A percentile compares a stretch with the other conserved stretches of the same genome.
phyloP scores from a whole-genome alignment of 2,329 filamentous ascomycete genomes.

The Taxawa tesnikishii region DNA sequence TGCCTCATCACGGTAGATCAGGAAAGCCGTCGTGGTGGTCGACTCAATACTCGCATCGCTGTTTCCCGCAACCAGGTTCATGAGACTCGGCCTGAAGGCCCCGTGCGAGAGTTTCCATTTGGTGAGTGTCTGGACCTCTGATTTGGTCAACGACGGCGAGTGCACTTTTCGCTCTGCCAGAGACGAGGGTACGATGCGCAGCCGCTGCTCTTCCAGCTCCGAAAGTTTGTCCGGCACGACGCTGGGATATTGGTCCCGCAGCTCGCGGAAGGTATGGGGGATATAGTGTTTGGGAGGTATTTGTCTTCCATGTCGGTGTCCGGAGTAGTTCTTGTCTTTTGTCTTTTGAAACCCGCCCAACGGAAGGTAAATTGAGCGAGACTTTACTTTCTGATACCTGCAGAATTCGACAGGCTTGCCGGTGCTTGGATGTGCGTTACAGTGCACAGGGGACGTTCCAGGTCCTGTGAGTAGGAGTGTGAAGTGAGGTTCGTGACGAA shows the following conservation, averaged over 20 bases:
- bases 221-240: constrained; percentile 26
- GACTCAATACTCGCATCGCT: constrained; percentile 31
- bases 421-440: too few relatives aligned
- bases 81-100: constrained; percentile 35
- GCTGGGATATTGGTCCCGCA: constrained; percentile 14
- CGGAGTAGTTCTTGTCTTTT: too few relatives aligned
- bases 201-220: constrained; percentile 50
- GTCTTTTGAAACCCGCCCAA: too few relatives aligned
- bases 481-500: too few relatives aligned
- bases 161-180: constrained; percentile 29
- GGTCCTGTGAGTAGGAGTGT: too few relatives aligned
- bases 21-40: constrained; percentile 42
- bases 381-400: too few relatives aligned
- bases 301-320: too few relatives aligned
- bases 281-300: too few relatives aligned
- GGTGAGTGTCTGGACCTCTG: constrained; percentile 48
- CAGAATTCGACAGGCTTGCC: too few relatives aligned
- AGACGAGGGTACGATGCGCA: constrained; percentile 36
- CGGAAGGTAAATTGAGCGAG: too few relatives aligned
- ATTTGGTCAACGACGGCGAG: constrained; percentile 34
- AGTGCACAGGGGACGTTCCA: too few relatives aligned
- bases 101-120: constrained; percentile 56
- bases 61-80: constrained; percentile 46
- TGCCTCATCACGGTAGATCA: constrained; percentile 24
- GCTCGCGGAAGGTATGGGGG: constrained; percentile 10